Evolutionary conservation across 2,329 filamentous ascomycete genomes (phyloP), one percentile per base, ranked within the genome.

Genomic region (Ophiostoma angusticollis): DNA sequence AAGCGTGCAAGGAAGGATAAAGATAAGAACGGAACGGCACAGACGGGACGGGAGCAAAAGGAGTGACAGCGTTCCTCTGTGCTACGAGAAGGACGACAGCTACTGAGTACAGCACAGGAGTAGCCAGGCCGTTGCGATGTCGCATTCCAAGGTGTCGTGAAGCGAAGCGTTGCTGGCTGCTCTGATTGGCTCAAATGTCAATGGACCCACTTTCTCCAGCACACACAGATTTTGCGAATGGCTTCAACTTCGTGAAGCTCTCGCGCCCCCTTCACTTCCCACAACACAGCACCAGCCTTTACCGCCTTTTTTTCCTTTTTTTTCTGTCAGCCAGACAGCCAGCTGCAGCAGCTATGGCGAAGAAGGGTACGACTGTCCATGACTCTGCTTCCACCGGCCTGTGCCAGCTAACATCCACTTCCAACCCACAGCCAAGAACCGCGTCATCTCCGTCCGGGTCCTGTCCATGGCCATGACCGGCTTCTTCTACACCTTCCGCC

Each of bases 391-490:
- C 22, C 9, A 2, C 17, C 9, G 30, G 9, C 21, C 12, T 29
- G 5, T 4, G 27, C 18, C 3, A 22, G 34, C 41, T 39, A 32
- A 36, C 25, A n/a, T 18, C 14, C 31, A n/a, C n/a, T n/a, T n/a
- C n/a, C n/a, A n/a, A n/a, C n/a, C 17, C 12, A 11, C 58, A 93
- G 85, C 70, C 45, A 96, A 96, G 70, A 84, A 87, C 56, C 85
- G 93, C 59, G 80, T 89, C 50, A 80, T 98, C 58, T 75, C 84
- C 57, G 89, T 95, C 60, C 87, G 91, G 58, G 80, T 98, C 50
- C 70, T 98, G 59, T 94, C 86, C 47, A 98, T 98, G 91, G 91
- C 91, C 58, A 80, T 94, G 80, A 98, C 91, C 19, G 91, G 91
- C 55, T 98, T 86, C 72, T 98, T 89, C 71, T 87, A 89, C 62